These are phyloP conservation scores for Purpureocillium lavendulum DNA, from an alignment of 2,329 filamentous ascomycete genomes.

Conservation along the genomic window DNA sequence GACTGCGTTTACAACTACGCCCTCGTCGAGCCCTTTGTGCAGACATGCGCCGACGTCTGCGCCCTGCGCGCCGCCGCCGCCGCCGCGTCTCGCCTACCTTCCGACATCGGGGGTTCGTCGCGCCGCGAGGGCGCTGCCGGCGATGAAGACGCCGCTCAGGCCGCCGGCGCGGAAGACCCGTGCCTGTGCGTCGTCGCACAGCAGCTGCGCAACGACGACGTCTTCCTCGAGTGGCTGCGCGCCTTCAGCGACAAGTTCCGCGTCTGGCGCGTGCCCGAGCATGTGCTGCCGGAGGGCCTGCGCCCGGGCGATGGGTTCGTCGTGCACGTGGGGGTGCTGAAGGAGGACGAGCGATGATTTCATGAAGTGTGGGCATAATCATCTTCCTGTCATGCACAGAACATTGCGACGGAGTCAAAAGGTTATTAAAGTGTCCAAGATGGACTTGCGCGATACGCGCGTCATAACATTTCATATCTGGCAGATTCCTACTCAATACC, in stretches of 20 bases:
- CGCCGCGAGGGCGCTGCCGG: too few species aligned
- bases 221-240: constrained; percentile 75
- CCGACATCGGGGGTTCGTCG: too few species aligned
- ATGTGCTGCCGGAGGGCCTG: constrained; percentile 49
- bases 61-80: constrained; percentile 34
- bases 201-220: constrained; percentile 75
- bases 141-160: constrained; percentile 1
- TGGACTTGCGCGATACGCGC: too few species aligned
- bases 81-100: too few species aligned
- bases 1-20: constrained; percentile 96
- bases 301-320: constrained; percentile 65
- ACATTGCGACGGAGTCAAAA: too few species aligned
- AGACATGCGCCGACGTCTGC: constrained; percentile 71
- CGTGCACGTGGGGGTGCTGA: constrained; percentile 68
- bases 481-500: not conserved
- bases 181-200: constrained; percentile 79
- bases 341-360: constrained; percentile 8
- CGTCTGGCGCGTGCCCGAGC: constrained; percentile 68
- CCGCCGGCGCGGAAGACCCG: constrained; percentile 23
- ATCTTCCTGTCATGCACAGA: too few species aligned
- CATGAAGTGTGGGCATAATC: too few species aligned
- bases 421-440: not conserved
- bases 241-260: constrained; percentile 59
- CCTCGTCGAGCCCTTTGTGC: constrained; percentile 72
- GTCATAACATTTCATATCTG: not conserved